phyloP scores from a whole-genome alignment of 2,329 filamentous ascomycete species.

The Monosporascus sp. region DNA sequence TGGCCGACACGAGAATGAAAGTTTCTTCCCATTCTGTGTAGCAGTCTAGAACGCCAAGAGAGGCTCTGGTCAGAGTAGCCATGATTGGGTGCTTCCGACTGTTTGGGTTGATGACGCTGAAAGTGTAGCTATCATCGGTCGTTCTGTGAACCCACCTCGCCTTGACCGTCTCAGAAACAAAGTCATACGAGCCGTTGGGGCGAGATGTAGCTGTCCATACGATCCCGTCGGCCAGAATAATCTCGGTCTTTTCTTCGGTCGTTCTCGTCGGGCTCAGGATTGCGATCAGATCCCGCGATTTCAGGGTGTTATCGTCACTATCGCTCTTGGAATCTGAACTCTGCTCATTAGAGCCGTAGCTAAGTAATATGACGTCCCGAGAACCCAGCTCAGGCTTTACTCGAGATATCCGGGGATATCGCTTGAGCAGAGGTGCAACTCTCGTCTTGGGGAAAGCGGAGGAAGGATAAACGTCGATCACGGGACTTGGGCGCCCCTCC shows the following conservation, averaged over 20 bases:
- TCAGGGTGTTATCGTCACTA: conserved; percentile 36
- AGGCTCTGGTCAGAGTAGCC: conserved; percentile 58
- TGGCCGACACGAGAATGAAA: conserved; percentile 46
- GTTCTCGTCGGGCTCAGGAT: conserved; percentile 59
- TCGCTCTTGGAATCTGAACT: conserved; percentile 30
- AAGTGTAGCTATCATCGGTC: conserved; percentile 59
- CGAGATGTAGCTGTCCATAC: conserved; percentile 52
- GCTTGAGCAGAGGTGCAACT: conserved; percentile 53
- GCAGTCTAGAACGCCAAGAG: conserved; percentile 63
- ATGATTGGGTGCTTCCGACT: conserved; percentile 69
- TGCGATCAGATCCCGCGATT: conserved; percentile 52
- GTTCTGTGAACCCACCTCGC: conserved; percentile 63
- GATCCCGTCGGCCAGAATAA: conserved; percentile 60
- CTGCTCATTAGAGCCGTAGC: conserved; percentile 55
- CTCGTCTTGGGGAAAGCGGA: conserved; percentile 53
- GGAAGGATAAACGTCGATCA: conserved; percentile 69
- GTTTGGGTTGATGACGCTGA: conserved; percentile 68
- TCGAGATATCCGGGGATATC: conserved; percentile 59
- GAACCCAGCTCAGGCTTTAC: conserved; percentile 59
- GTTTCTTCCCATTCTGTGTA: conserved; percentile 49
- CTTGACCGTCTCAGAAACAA: conserved; percentile 52
- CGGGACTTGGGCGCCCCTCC: conserved; percentile 58
- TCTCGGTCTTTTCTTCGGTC: conserved; percentile 54
- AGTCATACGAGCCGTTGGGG: conserved; percentile 59
- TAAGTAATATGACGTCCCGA: conserved; percentile 66